Evolutionary conservation across 179 eudicot genomes (phyloP), one percentile per base, ranked within the genome.

Genomic region (Amaranthus tricolor): DNA sequence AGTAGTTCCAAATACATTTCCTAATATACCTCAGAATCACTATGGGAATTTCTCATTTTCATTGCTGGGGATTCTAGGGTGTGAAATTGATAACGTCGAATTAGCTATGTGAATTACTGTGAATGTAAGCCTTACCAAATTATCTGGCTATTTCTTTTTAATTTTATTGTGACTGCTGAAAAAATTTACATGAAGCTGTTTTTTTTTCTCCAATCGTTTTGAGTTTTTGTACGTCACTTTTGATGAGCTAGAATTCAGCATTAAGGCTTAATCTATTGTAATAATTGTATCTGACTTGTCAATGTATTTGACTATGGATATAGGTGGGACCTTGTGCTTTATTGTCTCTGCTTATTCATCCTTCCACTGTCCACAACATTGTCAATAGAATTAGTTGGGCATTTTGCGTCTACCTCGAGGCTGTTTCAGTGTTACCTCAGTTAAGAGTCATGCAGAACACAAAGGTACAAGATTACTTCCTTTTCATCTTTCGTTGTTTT

Each of bases 381-480:
- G 62, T 79, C 76, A 83, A 83, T 44, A 79, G 85, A 47, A 58
- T 79, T 47, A 59, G 73, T 71, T 83, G 85, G 85, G 85, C 83
- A 52, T 83, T 83, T 56, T 83, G 83, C 70, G 81, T 77, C 52
- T 83, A 83, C 74, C 73, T 83, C 70, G 85, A 83, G 74, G 82
- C 85, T 52, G 82, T 82, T 67, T 82, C 85, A 4, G 85, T 82
- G 48, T 74, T 82, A 40, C 85, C 85, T 54, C 83, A 83, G 78
- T 76, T 83, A 63, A 72, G 85, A 73, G 83, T 79, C 50, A 83
- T 83, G 85, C 85, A 83, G 74, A 83, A 83, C 70, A 76, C 83
- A 10, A 76, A 77, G 85, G 85, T 83, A 70, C n/a, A 14, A 13
- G 7, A 47, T 57, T 40, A 64, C n/a, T 14, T 71, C 9, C 17